Conservation (phyloP, 768 basidiomycete species). For the Auriscalpium vulgare region DNA sequence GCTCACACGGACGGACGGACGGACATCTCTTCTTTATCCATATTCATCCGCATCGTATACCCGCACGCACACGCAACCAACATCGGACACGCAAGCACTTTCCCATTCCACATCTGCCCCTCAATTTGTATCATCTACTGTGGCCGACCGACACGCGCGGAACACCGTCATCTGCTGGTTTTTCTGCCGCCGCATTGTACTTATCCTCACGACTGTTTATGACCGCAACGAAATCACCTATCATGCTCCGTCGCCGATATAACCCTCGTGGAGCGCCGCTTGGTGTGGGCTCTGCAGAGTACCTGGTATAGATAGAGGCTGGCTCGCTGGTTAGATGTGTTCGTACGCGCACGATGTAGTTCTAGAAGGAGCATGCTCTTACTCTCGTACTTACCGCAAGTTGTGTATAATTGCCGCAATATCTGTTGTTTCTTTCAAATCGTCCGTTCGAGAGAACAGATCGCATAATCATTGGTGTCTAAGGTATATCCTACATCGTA, state of each 20-base stretch:
- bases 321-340: too few species aligned
- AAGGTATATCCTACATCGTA: too few species aligned
- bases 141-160: neutral
- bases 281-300: too few species aligned
- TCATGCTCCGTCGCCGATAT: too few species aligned
- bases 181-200: neutral
- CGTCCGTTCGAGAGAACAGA: neutral
- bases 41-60: neutral
- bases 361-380: neutral
- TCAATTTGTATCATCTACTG: neutral
- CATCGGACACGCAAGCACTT: too few species aligned
- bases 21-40: neutral
- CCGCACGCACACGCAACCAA: neutral
- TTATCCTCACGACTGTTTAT: neutral
- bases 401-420: neutral
- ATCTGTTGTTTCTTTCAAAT: neutral
- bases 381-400: neutral
- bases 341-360: neutral
- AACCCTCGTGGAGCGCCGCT: too few species aligned
- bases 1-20: neutral
- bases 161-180: neutral
- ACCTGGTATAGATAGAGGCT: too few species aligned
- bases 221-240: neutral
- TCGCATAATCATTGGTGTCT: too few species aligned
- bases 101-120: neutral